Evolutionary conservation across 306 rosid genomes (phyloP).

Genomic region (Quercus bicolor): DNA sequence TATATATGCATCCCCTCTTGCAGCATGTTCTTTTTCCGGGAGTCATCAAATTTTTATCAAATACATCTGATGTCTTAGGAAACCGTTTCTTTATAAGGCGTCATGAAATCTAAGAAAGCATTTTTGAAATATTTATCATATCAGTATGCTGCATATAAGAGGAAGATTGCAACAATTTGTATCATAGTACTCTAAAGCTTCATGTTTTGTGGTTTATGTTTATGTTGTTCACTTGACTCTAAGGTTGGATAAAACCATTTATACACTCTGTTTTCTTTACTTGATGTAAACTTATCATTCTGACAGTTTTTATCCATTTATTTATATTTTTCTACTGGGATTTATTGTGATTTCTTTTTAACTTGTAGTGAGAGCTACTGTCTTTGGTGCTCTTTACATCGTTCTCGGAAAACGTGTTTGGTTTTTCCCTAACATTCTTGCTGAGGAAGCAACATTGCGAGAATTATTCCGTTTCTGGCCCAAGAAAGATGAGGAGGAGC

Average conservation of each 20-base stretch:
- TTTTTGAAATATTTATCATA: not conserved
- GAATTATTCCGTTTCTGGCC: slow-evolving; percentile 96
- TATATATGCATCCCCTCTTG: too few species aligned
- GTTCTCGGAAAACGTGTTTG: slow-evolving; percentile 79
- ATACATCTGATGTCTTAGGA: not conserved
- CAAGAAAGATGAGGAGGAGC: slow-evolving; percentile 92
- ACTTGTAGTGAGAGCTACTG: slow-evolving; percentile 75
- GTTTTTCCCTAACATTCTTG: slow-evolving; percentile 97
- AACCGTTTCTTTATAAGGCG: not conserved
- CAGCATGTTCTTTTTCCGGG: not conserved
- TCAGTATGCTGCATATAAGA: not conserved
- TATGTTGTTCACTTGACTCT: not conserved
- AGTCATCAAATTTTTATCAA: not conserved
- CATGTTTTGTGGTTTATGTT: not conserved
- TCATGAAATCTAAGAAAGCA: not conserved
- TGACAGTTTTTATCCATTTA: not conserved
- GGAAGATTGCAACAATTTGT: not conserved
- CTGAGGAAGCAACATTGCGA: slow-evolving; percentile 90
- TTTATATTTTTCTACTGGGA: not conserved
- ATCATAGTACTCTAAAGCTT: not conserved
- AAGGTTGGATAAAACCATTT: not conserved
- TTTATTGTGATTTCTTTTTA: not conserved
- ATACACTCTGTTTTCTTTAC: not conserved
- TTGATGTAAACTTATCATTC: not conserved
- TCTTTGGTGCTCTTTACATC: slow-evolving; percentile 69